Conservation (phyloP, 805 yeast genomes). For the Saturnispora hagleri region DNA sequence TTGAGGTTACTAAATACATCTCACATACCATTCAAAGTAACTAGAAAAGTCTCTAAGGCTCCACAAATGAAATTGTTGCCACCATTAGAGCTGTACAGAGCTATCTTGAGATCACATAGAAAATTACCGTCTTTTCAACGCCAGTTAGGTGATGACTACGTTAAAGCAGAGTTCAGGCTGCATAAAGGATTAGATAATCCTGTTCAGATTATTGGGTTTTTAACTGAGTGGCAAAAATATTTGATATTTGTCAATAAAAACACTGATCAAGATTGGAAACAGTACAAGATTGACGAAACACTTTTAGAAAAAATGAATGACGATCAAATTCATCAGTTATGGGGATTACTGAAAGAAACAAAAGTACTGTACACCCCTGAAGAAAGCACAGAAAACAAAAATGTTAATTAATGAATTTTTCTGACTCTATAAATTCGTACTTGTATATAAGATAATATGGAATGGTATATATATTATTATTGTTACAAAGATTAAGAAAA, state of each 20-base stretch:
- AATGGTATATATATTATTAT: background rate
- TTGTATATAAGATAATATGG: background rate
- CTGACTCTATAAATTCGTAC: background rate
- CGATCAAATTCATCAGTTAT: slow-evolving; percentile 78
- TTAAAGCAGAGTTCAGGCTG: slow-evolving; percentile 78
- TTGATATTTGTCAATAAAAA: slow-evolving; percentile 36
- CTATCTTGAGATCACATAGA: slow-evolving; percentile 76
- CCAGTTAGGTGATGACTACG: slow-evolving; percentile 81
- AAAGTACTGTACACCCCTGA: slow-evolving; percentile 18
- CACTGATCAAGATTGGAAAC: slow-evolving; percentile 55
- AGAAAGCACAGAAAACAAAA: slow-evolving; percentile 1
- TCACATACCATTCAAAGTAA: slow-evolving; percentile 20
- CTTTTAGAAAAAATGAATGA: slow-evolving; percentile 79
- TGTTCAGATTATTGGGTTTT: slow-evolving; percentile 84
- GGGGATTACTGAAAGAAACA: slow-evolving; percentile 73
- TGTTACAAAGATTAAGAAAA: slow-evolving; percentile 16
- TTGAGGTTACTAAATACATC: background rate
- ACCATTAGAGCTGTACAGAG: slow-evolving; percentile 69
- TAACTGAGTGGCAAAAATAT: slow-evolving; percentile 91
- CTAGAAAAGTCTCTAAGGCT: slow-evolving; percentile 18
- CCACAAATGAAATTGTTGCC: slow-evolving; percentile 43
- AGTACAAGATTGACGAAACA: slow-evolving; percentile 48
- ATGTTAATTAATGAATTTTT: background rate
- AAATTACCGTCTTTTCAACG: slow-evolving; percentile 60
- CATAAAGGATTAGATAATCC: slow-evolving; percentile 83